phyloP scores from a whole-genome alignment of 176 grass and related monocot genomes.

The Dendrocalamus sinicus region DNA sequence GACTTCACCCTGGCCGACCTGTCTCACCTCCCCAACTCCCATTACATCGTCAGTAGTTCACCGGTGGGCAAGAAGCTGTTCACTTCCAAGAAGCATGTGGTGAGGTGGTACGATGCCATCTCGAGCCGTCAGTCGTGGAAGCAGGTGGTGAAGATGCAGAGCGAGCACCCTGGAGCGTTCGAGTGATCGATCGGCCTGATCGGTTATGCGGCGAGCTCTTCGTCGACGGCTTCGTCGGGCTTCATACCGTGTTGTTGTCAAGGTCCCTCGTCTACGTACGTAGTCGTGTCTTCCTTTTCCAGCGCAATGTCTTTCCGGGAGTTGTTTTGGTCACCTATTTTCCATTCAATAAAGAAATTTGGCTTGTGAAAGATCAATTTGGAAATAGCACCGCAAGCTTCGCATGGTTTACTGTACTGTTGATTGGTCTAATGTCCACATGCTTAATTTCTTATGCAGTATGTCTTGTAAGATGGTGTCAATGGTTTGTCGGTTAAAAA shows the following conservation, averaged over 20 bases:
- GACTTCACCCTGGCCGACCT: constrained; percentile 74
- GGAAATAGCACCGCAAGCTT: not conserved
- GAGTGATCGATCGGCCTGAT: constrained; percentile 36
- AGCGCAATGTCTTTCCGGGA: not conserved
- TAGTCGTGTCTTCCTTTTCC: constrained; percentile 38
- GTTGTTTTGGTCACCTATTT: constrained; percentile 22
- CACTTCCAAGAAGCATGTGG: constrained; percentile 71
- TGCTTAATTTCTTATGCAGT: not conserved
- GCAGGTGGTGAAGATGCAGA: constrained; percentile 73
- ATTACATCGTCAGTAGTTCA: constrained; percentile 62
- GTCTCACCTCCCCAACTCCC: constrained; percentile 75
- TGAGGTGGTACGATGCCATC: constrained; percentile 67
- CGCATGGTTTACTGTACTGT: not conserved
- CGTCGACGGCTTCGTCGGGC: constrained; percentile 32
- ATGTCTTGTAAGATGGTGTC: no score
- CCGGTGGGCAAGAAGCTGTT: constrained; percentile 68
- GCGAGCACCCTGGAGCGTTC: constrained; percentile 64
- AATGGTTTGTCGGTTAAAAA: no score
- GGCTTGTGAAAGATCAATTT: not conserved
- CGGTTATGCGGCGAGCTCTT: not conserved
- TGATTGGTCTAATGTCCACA: not conserved
- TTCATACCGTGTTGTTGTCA: constrained; percentile 43
- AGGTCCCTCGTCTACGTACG: constrained; percentile 29
- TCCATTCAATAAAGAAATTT: constrained; percentile 47
- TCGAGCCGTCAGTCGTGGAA: constrained; percentile 61